phyloP scores from a whole-genome alignment of 2,329 filamentous ascomycete species.

The Phialophora verrucosa region DNA sequence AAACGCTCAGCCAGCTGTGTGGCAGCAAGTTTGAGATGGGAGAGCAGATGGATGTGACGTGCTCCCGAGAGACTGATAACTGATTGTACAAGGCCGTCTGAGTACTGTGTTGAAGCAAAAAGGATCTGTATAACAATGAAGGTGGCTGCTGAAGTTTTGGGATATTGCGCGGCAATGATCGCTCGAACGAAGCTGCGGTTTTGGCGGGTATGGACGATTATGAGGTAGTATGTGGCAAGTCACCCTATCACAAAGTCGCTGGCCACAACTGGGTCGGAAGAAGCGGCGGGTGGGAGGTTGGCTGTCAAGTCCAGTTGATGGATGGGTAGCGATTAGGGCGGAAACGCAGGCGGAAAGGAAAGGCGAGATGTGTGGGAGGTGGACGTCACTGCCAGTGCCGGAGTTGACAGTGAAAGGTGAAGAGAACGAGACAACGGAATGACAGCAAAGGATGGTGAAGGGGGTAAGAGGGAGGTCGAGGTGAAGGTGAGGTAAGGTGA shows the following conservation, averaged over 20 bases:
- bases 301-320: conserved; percentile 13
- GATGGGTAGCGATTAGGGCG: conserved; percentile 28
- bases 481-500: conserved; percentile 15
- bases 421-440: conserved; percentile 26
- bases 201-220: conserved; percentile 31
- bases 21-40: conserved; percentile 18
- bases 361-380: conserved; percentile 25
- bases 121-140: conserved; percentile 26
- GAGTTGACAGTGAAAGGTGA: conserved; percentile 23
- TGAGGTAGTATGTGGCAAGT: conserved; percentile 25
- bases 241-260: not conserved
- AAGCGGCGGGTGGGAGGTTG: conserved; percentile 14
- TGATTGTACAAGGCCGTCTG: conserved; percentile 30
- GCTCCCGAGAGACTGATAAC: conserved; percentile 16
- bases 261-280: conserved; percentile 9
- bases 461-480: conserved; percentile 14
- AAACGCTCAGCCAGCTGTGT: conserved; percentile 35
- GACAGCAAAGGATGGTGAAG: conserved; percentile 20
- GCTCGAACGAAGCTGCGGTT: conserved; percentile 14
- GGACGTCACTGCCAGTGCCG: conserved; percentile 27
- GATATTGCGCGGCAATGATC: conserved; percentile 39
- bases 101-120: conserved; percentile 15
- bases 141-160: conserved; percentile 21
- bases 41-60: conserved; percentile 7
- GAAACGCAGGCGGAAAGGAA: conserved; percentile 30